Base-by-base conservation (phyloP, 163 green algal species). In the Prototheca cutis region DNA sequence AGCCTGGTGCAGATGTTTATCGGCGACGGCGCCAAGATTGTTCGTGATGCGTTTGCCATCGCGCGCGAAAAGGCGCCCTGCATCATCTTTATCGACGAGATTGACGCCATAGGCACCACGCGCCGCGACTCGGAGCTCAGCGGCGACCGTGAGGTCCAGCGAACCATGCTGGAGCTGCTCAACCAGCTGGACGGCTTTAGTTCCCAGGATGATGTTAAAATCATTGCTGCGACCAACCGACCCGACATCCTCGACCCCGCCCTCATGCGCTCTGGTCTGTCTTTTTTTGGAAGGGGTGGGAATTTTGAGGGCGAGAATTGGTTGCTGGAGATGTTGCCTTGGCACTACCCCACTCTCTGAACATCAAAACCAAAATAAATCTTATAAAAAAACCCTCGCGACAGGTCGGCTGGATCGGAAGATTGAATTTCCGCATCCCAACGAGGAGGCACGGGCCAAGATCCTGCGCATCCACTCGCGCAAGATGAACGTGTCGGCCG, bases 41-140 rank as follows among this genome's bases (percentile, higher is more conserved):
- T 99, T 39, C 65, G 91, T 4, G 92, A 99, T 63, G 92, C 92
- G 0, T 99, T 99, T 71, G 84, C 88, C 13, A 81, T 99, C 25
- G 92, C 92, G 61, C 98, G 98, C 77, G 92, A 99, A 71, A 99
- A 99, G 80, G 73, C 82, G 6, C 92, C 92, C 7, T 87, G 77
- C 68, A 98, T 99, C 78, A 98, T 99, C 72, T 99, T 99, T 80
- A 99, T 99, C 60, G 92, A 99, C 59, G 88, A 95, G 72, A 90
- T 93, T 36, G 87, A 95, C 71, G 87, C 91, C 48, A 95, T 98
- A 64, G 92, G 92, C 59, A 98, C 92, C 10, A 98, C 96, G 78
- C 82, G 92, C 34, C 95, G 97, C 70, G 92, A 99, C 77, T 84
- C 63, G 30, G 93, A 99, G 73, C 72, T 94, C 21, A 89, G 68